Percentiles rank a stretch among this genome's conserved stretches.
Conservation (phyloP, 1,284 basidiomycete genomes). For the Vanrija pseudolonga region DNA sequence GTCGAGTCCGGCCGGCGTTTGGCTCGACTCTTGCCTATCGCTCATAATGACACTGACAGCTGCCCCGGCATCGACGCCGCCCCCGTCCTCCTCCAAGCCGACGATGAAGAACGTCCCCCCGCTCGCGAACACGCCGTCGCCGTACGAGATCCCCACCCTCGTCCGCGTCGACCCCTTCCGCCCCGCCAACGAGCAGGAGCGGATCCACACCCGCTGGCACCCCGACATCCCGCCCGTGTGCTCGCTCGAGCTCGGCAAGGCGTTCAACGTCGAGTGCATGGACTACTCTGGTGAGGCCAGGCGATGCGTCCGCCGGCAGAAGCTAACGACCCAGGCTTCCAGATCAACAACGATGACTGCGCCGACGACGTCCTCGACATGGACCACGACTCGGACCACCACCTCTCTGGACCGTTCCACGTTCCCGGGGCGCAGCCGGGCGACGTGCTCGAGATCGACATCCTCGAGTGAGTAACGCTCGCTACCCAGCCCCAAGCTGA, state of each 20-base stretch:
- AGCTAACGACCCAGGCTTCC: slow-evolving; percentile 27
- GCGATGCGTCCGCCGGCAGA: background rate
- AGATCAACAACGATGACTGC: slow-evolving; percentile 72
- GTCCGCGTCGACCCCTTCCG: slow-evolving; percentile 29
- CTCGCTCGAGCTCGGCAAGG: slow-evolving; percentile 47
- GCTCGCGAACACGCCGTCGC: background rate
- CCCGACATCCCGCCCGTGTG: slow-evolving; percentile 40
- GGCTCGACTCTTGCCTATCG: background rate
- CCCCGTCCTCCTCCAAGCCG: background rate
- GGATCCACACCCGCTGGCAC: slow-evolving; percentile 45
- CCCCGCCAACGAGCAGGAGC: slow-evolving; percentile 24
- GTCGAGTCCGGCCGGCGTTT: background rate
- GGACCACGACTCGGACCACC: slow-evolving; percentile 59
- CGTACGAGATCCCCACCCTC: slow-evolving; percentile 21
- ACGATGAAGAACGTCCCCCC: background rate
- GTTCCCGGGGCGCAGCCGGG: slow-evolving; percentile 73
- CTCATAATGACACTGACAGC: background rate
- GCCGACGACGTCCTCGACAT: slow-evolving; percentile 27
- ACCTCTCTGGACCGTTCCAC: slow-evolving; percentile 69
- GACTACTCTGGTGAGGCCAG: slow-evolving; percentile 67
- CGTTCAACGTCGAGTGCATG: slow-evolving; percentile 72
- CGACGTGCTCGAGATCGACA: slow-evolving; percentile 71
- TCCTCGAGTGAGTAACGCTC: slow-evolving; percentile 55
- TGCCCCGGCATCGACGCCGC: background rate
- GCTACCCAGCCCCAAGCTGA: slow-evolving; percentile 47